Evolutionary conservation across 495 filamentous ascomycete genomes (phyloP).

Genomic region (Aspergillus panamensis): DNA sequence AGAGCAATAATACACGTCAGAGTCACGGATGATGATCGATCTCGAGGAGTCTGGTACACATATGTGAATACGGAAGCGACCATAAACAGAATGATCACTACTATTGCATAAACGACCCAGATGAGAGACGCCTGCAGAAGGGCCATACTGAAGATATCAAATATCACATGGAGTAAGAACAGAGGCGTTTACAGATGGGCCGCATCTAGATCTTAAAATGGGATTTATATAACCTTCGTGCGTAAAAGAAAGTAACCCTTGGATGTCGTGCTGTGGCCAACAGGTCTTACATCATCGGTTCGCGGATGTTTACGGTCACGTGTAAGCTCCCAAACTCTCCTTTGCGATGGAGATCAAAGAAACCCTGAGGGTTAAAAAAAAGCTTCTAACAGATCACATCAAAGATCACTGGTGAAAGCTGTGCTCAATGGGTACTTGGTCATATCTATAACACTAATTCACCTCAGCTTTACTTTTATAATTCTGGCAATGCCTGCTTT

Average conservation of each 20-base stretch:
- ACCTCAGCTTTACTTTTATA: not conserved
- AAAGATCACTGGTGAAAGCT: not conserved
- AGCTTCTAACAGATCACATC: not conserved
- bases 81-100: conserved; percentile 63
- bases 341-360: not conserved
- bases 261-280: not conserved
- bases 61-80: conserved; percentile 79
- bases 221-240: not conserved
- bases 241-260: not conserved
- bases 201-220: not conserved
- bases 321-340: conserved; percentile 3
- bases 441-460: not conserved
- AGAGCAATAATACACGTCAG: conserved; percentile 81
- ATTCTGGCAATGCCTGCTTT: conserved; percentile 15
- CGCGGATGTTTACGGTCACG: conserved; percentile 7
- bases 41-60: conserved; percentile 80
- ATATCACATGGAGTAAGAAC: conserved; percentile 16
- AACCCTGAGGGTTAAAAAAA: not conserved
- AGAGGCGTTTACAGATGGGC: not conserved
- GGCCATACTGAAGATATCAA: conserved; percentile 46
- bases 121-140: conserved; percentile 81
- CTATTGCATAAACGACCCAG: conserved; percentile 87
- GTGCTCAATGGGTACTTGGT: not conserved
- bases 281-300: conserved; percentile 24
- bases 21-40: conserved; percentile 76